These are phyloP conservation scores for Talaromyces amestolkiae DNA, from an alignment of 2,329 filamentous ascomycete genomes.

Conservation along the genomic window DNA sequence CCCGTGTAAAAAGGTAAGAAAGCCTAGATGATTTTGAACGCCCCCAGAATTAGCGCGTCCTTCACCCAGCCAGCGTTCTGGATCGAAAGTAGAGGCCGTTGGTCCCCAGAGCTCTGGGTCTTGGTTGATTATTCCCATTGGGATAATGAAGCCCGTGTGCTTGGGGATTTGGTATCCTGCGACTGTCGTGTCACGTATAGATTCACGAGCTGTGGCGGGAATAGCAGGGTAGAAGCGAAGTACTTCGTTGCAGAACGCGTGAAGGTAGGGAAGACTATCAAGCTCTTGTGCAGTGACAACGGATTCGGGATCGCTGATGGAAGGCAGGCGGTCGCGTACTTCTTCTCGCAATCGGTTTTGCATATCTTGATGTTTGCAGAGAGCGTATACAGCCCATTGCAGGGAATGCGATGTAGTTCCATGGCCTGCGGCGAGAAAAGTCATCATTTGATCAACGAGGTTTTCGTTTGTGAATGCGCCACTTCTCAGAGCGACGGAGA, in stretches of 20 bases:
- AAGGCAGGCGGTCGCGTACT: conserved; percentile 57
- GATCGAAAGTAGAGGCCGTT: conserved; percentile 72
- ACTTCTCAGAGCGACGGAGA: conserved; percentile 74
- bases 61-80: conserved; percentile 68
- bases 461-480: conserved; percentile 74
- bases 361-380: conserved; percentile 63
- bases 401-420: conserved; percentile 74
- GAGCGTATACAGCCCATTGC: conserved; percentile 71
- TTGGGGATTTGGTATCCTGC: conserved; percentile 65
- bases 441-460: conserved; percentile 87
- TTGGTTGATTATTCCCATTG: conserved; percentile 52
- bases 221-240: conserved; percentile 73
- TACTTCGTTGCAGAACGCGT: conserved; percentile 74
- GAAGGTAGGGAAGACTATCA: conserved; percentile 73
- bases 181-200: conserved; percentile 65
- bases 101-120: conserved; percentile 69
- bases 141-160: conserved; percentile 64
- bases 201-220: conserved; percentile 65
- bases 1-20: conserved; percentile 44
- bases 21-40: conserved; percentile 44
- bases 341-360: conserved; percentile 69
- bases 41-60: conserved; percentile 56
- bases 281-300: conserved; percentile 62
- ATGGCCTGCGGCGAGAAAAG: conserved; percentile 78
- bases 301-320: conserved; percentile 33